Evolutionary conservation across 192 early-diverging fungal species (phyloP).

Genomic region (Podochytrium sp.): DNA sequence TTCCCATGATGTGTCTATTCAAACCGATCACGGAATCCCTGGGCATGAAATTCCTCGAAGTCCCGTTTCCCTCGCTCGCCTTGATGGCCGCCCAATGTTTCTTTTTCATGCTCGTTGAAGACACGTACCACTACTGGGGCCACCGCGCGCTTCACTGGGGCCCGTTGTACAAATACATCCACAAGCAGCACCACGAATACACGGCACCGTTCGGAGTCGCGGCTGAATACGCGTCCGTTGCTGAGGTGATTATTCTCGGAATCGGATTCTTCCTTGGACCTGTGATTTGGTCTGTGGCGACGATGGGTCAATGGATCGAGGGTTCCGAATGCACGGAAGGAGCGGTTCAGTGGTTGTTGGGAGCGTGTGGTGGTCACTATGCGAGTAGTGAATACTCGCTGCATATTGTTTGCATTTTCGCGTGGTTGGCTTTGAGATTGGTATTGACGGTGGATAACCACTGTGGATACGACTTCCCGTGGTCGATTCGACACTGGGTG

Average conservation of each 20-base stretch:
- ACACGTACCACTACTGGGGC: slow-evolving; percentile 89
- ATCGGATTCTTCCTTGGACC: slow-evolving; percentile 85
- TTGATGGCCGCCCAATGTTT: slow-evolving; percentile 39
- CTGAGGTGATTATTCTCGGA: slow-evolving; percentile 84
- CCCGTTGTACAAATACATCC: slow-evolving; percentile 85
- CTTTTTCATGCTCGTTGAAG: slow-evolving; percentile 84
- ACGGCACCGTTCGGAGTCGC: slow-evolving; percentile 86
- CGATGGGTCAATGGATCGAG: slow-evolving; percentile 26
- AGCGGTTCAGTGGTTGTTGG: background rate
- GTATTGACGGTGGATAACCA: slow-evolving; percentile 88
- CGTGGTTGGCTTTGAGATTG: slow-evolving; percentile 82
- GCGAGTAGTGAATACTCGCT: slow-evolving; percentile 48
- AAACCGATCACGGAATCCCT: slow-evolving; percentile 80
- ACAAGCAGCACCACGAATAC: slow-evolving; percentile 95
- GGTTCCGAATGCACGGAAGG: background rate
- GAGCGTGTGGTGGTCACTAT: slow-evolving; percentile 15
- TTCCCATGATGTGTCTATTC: slow-evolving; percentile 88
- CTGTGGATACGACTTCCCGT: slow-evolving; percentile 95
- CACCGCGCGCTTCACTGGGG: slow-evolving; percentile 90
- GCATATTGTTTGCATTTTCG: slow-evolving; percentile 83
- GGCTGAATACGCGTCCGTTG: slow-evolving; percentile 89
- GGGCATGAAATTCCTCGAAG: slow-evolving; percentile 82
- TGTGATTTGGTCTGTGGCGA: slow-evolving; percentile 67
- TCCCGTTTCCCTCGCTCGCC: slow-evolving; percentile 74
- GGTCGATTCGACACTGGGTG: slow-evolving; percentile 83